Evolutionary conservation across 139 green algal species (phyloP), one percentile per base, ranked within the genome.

Genomic region (Chlorella ohadii): DNA sequence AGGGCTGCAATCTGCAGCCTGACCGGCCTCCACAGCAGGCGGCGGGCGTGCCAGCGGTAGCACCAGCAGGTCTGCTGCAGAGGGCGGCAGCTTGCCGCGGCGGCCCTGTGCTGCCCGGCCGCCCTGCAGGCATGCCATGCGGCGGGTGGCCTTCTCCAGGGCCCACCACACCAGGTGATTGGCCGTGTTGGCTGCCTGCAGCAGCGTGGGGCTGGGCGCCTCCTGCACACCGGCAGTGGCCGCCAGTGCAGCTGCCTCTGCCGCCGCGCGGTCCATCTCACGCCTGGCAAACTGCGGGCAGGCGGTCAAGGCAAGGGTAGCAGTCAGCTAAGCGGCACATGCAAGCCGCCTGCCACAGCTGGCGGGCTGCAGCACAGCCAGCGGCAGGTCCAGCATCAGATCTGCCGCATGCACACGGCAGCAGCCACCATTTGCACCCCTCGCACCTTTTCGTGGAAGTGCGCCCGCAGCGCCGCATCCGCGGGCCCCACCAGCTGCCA

Each of bases 361-460:
- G n/a, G n/a, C n/a, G n/a, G n/a, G n/a, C 44, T 51, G 44, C 67
- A 44, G 34, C 6, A 2, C 33, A 55, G 51, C 33, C 31, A 27
- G 41, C 2, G 15, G 5, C 38, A 17, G 4, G 38, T 51, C 34
- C 44, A 55, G n/a, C 6, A 15, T 55, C 34, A 34, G n/a, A n/a
- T n/a, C n/a, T n/a, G n/a, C n/a, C n/a, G n/a, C n/a, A n/a, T n/a
- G n/a, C n/a, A n/a, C n/a, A n/a, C n/a, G n/a, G n/a, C n/a, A n/a
- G n/a, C n/a, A n/a, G n/a, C n/a, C n/a, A n/a, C n/a, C n/a, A n/a
- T n/a, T n/a, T n/a, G n/a, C n/a, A n/a, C n/a, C 56, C 6, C 65
- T 17, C 44, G 44, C 59, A 79, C 83, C 76, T 87, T 81, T 17
- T 78, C 74, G 20, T 80, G 81, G 31, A 78, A 82, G 44, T 87